Evolutionary conservation across 768 basidiomycete genomes (phyloP).

Genomic region (Leccinum subtestaceum): DNA sequence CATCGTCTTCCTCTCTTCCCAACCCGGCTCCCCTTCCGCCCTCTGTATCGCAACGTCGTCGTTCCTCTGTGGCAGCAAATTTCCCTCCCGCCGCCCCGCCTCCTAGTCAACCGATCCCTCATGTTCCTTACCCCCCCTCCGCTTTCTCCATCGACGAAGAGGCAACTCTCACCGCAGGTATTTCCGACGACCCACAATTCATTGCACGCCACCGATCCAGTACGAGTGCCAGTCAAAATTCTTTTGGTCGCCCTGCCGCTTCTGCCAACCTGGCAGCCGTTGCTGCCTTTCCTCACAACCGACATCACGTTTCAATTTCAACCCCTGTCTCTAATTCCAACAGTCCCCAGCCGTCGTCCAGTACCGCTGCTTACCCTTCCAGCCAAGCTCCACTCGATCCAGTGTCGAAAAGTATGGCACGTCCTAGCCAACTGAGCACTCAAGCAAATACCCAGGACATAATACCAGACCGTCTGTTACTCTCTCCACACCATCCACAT

Average conservation of each 20-base stretch:
- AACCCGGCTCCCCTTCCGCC: conserved; percentile 33
- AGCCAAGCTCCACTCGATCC: conserved; percentile 55
- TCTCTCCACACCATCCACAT: conserved; percentile 45
- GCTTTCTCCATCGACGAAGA: conserved; percentile 19
- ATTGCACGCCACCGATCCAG: conserved; percentile 35
- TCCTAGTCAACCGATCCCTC: conserved; percentile 72
- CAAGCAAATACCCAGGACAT: conserved; percentile 37
- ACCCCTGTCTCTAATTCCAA: conserved; percentile 25
- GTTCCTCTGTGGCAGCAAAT: conserved; percentile 67
- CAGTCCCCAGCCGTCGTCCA: conserved; percentile 27
- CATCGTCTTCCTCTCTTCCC: conserved; percentile 34
- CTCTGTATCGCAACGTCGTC: conserved; percentile 48
- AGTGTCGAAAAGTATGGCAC: conserved; percentile 51
- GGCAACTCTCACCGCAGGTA: conserved; percentile 18
- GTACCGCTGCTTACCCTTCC: conserved; percentile 30
- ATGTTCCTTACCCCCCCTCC: conserved; percentile 43
- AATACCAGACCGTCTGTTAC: conserved; percentile 41
- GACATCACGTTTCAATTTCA: conserved; percentile 33
- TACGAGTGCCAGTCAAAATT: conserved; percentile 34
- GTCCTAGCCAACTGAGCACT: conserved; percentile 19
- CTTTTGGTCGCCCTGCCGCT: conserved; percentile 33
- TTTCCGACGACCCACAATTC: conserved; percentile 30
- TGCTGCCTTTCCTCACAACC: conserved; percentile 59
- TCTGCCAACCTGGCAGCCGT: conserved; percentile 57
- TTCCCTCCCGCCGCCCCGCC: conserved; percentile 68